phyloP scores from a whole-genome alignment of 140 eudicot genomes.

The Stevia rebaudiana region DNA sequence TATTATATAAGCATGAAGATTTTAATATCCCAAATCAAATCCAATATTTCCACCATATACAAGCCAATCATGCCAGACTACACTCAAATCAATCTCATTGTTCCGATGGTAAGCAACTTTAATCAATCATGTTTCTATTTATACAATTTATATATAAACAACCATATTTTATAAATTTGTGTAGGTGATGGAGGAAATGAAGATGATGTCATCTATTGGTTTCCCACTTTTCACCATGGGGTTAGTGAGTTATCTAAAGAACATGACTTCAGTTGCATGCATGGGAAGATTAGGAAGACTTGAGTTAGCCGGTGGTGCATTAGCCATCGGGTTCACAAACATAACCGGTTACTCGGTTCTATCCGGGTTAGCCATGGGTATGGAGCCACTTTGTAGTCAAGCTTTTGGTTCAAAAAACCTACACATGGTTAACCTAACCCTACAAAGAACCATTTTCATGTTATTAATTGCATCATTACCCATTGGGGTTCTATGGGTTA shows the following conservation, averaged over 20 bases:
- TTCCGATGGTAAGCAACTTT: slow-evolving; percentile 44
- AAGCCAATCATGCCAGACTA: slow-evolving; percentile 38
- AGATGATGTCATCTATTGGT: slow-evolving; percentile 57
- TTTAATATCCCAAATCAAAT: slow-evolving; percentile 28
- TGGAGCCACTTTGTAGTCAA: slow-evolving; percentile 97
- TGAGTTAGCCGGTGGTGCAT: slow-evolving; percentile 95
- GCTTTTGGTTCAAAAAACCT: slow-evolving; percentile 81
- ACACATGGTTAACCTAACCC: slow-evolving; percentile 43
- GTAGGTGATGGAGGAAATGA: slow-evolving; percentile 73
- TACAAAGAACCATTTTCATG: slow-evolving; percentile 67
- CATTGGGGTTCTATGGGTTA: slow-evolving; percentile 71
- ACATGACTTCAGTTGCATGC: slow-evolving; percentile 87
- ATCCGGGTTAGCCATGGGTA: slow-evolving; percentile 90
- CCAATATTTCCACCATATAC: slow-evolving; percentile 18
- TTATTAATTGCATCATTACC: slow-evolving; percentile 67
- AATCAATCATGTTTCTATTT: background rate
- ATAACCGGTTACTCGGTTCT: slow-evolving; percentile 93
- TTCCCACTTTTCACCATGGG: slow-evolving; percentile 81
- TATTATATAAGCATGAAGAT: slow-evolving; percentile 20
- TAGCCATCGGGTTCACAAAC: slow-evolving; percentile 94
- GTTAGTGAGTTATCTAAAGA: slow-evolving; percentile 61
- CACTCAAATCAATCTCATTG: slow-evolving; percentile 36
- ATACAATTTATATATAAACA: background rate
- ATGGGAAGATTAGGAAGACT: slow-evolving; percentile 89
- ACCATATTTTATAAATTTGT: slow-evolving; percentile 7